These are phyloP conservation scores for Xerophyta viscosa DNA, from an alignment of 106 monocot species.

Conservation along the genomic window DNA sequence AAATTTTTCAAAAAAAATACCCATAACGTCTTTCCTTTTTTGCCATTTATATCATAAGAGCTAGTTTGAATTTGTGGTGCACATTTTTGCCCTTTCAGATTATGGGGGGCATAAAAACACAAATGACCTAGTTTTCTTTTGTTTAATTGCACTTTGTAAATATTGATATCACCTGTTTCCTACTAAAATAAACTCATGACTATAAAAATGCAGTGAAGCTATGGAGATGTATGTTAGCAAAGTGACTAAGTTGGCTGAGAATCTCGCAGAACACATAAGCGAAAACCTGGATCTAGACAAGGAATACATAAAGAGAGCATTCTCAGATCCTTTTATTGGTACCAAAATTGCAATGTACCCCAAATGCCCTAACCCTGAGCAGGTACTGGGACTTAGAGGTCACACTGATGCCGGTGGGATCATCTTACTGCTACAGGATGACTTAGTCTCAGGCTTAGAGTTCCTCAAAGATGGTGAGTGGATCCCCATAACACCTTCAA, in stretches of 20 bases:
- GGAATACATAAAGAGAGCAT: slow-evolving; percentile 47
- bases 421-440: slow-evolving; percentile 60
- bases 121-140: too few species aligned
- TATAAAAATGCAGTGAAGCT: slow-evolving; percentile 21
- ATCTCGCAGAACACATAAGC: slow-evolving; percentile 32
- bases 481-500: slow-evolving; percentile 37
- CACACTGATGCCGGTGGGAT: slow-evolving; percentile 85
- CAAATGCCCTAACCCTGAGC: slow-evolving; percentile 46
- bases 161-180: too few species aligned
- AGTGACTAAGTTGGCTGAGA: slow-evolving; percentile 41
- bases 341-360: slow-evolving; percentile 64
- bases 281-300: slow-evolving; percentile 60
- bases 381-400: slow-evolving; percentile 46
- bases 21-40: too few species aligned
- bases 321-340: slow-evolving; percentile 39
- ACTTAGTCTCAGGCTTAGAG: slow-evolving; percentile 45
- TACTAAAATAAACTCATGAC: not conserved
- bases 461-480: slow-evolving; percentile 47
- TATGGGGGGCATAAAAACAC: too few species aligned
- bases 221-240: slow-evolving; percentile 32
- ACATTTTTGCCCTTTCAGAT: too few species aligned
- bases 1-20: too few species aligned
- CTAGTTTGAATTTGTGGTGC: too few species aligned
- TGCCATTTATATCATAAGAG: too few species aligned
- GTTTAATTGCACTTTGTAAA: too few species aligned